Conservation (phyloP, 257 asterid species). For the Salvia rosmarinus region DNA sequence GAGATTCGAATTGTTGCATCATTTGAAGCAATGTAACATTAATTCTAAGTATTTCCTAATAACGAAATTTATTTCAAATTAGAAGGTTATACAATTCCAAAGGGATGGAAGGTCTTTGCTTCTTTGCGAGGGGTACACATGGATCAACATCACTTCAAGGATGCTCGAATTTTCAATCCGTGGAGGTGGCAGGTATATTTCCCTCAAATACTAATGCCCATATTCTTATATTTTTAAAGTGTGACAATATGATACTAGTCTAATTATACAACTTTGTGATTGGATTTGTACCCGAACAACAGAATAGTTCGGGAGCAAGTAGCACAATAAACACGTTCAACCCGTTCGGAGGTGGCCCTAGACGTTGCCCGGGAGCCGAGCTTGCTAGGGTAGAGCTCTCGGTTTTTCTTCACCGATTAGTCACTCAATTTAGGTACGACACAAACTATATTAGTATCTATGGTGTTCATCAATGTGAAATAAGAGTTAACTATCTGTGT, state of each 20-base stretch:
- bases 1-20: not conserved
- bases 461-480: not conserved
- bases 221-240: too few relatives aligned
- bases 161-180: conserved; percentile 89
- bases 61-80: not conserved
- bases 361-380: conserved; percentile 98
- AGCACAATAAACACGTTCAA: conserved; percentile 51
- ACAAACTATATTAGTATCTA: not conserved
- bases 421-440: conserved; percentile 79
- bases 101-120: conserved; percentile 88
- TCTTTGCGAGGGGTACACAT: conserved; percentile 92
- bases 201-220: too few relatives aligned
- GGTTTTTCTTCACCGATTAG: conserved; percentile 88
- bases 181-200: conserved; percentile 93
- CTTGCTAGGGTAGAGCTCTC: conserved; percentile 91
- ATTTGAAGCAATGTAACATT: not conserved
- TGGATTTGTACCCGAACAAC: not conserved
- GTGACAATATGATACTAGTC: not conserved
- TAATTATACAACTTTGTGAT: not conserved
- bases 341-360: conserved; percentile 97
- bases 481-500: not conserved
- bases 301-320: conserved; percentile 45
- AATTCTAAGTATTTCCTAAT: not conserved
- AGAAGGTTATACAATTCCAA: conserved; percentile 78
- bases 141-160: conserved; percentile 72